phyloP scores from a whole-genome alignment of 192 early-diverging fungal genomes.

The Oehlia diaphana region DNA sequence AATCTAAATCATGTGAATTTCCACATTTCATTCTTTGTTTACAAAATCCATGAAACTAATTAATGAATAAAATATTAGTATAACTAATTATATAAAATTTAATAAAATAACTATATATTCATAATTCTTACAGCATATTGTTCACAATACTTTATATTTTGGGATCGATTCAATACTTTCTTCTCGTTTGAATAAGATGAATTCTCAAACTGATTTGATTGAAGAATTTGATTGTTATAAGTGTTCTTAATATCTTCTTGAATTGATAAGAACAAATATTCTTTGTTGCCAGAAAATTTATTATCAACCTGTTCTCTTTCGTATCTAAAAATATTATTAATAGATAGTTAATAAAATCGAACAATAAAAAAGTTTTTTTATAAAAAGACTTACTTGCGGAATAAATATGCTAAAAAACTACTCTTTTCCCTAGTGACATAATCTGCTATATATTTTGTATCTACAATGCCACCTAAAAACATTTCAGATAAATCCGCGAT shows the following conservation, averaged over 20 bases:
- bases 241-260: neutral
- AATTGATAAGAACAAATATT: slow-evolving; percentile 4
- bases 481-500: slow-evolving; percentile 73
- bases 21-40: slow-evolving; percentile 63
- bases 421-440: slow-evolving; percentile 61
- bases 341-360: neutral
- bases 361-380: too few species aligned
- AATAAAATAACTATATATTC: too few species aligned
- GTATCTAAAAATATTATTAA: slow-evolving; percentile 17
- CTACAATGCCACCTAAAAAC: slow-evolving; percentile 87
- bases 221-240: neutral
- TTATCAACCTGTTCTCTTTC: slow-evolving; percentile 30
- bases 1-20: slow-evolving; percentile 81
- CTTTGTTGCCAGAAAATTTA: slow-evolving; percentile 10
- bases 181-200: neutral
- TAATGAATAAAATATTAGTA: neutral
- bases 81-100: too few species aligned
- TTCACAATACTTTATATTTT: slow-evolving; percentile 64
- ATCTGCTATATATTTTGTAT: slow-evolving; percentile 90
- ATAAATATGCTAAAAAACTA: slow-evolving; percentile 74
- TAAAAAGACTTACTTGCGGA: slow-evolving; percentile 46
- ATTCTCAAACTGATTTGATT: neutral
- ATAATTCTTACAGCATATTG: slow-evolving; percentile 76
- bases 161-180: neutral
- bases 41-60: slow-evolving; percentile 80